Conservation (phyloP, 192 early-diverging fungal species). For the Chytriomyces hyalinus region DNA sequence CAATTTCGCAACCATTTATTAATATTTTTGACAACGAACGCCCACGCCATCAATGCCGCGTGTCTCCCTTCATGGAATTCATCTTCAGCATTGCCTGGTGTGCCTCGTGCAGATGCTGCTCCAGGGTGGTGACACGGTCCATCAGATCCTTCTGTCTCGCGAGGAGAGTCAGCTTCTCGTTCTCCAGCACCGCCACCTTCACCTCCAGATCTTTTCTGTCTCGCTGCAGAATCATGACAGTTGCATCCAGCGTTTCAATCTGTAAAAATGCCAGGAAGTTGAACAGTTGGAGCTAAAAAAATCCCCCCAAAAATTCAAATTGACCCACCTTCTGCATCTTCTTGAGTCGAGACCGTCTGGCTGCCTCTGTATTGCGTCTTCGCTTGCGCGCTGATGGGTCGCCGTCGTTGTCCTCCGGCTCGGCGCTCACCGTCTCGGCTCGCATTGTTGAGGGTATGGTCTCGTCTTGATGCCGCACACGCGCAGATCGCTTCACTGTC, state of each 20-base stretch:
- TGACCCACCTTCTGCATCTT: conserved; percentile 76
- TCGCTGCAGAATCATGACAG: conserved; percentile 75
- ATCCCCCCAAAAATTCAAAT: too few species aligned
- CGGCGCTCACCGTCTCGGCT: too few species aligned
- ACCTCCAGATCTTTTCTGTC: conserved; percentile 63
- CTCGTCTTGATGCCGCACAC: too few species aligned
- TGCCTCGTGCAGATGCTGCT: conserved; percentile 39
- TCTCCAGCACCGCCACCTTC: conserved; percentile 42
- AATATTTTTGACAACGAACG: too few species aligned
- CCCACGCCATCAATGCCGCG: too few species aligned
- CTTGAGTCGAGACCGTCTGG: conserved; percentile 82
- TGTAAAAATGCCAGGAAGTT: background rate
- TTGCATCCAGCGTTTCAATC: conserved; percentile 73
- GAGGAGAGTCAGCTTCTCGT: conserved; percentile 38
- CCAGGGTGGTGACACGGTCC: conserved; percentile 34
- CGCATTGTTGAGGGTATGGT: too few species aligned
- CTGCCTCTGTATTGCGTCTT: conserved; percentile 82
- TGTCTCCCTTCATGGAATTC: conserved; percentile 23
- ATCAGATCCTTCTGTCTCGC: conserved; percentile 35
- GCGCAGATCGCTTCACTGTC: too few species aligned
- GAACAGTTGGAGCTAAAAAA: too few species aligned
- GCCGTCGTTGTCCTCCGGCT: conserved; percentile 13
- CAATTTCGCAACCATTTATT: too few species aligned
- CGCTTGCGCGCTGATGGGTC: conserved; percentile 24
- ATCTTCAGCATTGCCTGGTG: conserved; percentile 40